Evolutionary conservation across 352 stramenopile species (phyloP).

Genomic region (Globisporangium ultimum): DNA sequence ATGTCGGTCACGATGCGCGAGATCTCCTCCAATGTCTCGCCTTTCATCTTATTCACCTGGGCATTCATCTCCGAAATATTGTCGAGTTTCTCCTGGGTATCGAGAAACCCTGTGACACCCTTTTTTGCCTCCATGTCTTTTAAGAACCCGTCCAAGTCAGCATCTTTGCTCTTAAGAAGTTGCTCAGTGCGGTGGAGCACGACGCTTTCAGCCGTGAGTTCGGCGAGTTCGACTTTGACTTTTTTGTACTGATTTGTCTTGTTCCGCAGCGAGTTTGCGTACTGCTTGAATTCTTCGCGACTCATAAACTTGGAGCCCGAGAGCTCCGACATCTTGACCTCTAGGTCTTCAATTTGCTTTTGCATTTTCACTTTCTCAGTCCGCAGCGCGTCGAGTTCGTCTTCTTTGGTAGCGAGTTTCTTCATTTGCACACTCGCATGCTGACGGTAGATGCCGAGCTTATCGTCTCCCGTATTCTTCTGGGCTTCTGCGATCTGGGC

Average conservation of each 20-base stretch:
- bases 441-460: constrained; percentile 90
- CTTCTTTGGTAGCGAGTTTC: constrained; percentile 88
- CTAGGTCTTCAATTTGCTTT: constrained; percentile 71
- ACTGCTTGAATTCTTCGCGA: constrained; percentile 89
- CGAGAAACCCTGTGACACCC: constrained; percentile 82
- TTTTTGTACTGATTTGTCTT: constrained; percentile 92
- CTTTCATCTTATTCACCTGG: constrained; percentile 89
- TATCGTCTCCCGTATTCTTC: constrained; percentile 74
- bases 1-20: constrained; percentile 90
- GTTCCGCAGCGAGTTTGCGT: constrained; percentile 84
- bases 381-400: constrained; percentile 75
- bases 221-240: constrained; percentile 83
- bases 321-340: constrained; percentile 59
- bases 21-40: constrained; percentile 93
- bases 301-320: constrained; percentile 77
- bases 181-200: constrained; percentile 91
- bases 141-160: constrained; percentile 84
- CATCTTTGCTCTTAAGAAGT: constrained; percentile 82
- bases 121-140: constrained; percentile 82
- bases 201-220: constrained; percentile 85
- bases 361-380: constrained; percentile 53
- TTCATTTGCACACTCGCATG: constrained; percentile 84
- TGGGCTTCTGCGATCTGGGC: constrained; percentile 75
- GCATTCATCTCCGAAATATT: constrained; percentile 85
- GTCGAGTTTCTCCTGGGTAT: constrained; percentile 87